These are phyloP conservation scores for Chondrostereum purpureum DNA, from an alignment of 1,284 basidiomycete species.

Conservation along the genomic window DNA sequence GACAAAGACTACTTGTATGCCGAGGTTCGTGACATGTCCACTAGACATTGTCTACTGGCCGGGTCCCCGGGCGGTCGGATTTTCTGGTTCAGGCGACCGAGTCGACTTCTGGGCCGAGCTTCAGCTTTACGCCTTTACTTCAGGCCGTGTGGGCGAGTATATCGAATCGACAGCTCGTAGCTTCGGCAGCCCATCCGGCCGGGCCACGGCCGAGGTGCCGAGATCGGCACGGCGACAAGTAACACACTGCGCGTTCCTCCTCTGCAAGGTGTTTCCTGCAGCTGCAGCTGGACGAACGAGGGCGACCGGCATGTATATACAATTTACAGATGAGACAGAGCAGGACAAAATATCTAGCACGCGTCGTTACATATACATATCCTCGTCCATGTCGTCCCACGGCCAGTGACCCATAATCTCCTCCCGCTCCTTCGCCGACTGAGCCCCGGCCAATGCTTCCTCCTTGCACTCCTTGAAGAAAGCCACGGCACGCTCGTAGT, in stretches of 20 bases:
- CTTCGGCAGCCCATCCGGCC: no score
- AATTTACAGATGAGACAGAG: neutral
- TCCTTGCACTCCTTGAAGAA: slow-evolving; percentile 27
- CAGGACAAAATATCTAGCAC: slow-evolving; percentile 9
- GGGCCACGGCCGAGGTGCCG: no score
- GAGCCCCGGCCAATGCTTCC: slow-evolving; percentile 20
- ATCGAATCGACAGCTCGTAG: neutral
- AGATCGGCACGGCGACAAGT: no score
- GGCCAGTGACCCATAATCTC: slow-evolving; percentile 31
- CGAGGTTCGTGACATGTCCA: no score
- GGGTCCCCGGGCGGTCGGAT: no score
- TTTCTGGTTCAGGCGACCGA: neutral
- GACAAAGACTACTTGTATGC: no score
- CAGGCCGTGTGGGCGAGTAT: neutral
- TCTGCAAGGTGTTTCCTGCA: no score
- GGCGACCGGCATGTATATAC: no score
- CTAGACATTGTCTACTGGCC: no score
- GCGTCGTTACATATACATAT: slow-evolving; percentile 26
- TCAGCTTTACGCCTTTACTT: neutral
- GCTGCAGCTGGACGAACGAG: no score
- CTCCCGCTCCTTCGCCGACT: slow-evolving; percentile 26
- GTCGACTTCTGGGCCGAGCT: neutral
- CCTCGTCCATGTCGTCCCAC: slow-evolving; percentile 42
- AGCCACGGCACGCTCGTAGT: slow-evolving; percentile 32
- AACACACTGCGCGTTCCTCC: no score